Evolutionary conservation across 441 rosid genomes (phyloP).

Genomic region (Jatropha multifida): DNA sequence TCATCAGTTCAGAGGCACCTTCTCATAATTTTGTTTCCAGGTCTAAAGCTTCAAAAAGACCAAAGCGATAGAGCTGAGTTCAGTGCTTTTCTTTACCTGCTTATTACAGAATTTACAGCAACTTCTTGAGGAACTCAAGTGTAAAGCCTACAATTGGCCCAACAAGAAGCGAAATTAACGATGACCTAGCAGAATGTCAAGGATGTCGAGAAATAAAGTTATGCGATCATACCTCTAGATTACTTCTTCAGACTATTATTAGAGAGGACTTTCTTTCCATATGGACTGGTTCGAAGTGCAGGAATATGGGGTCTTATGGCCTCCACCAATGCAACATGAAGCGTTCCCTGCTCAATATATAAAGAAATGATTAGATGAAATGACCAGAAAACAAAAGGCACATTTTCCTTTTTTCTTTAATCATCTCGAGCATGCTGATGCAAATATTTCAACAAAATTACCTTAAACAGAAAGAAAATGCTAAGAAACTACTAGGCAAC

Average conservation of each 20-base stretch:
- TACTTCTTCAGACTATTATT: constrained; percentile 62
- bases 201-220: constrained; percentile 7
- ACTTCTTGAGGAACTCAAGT: constrained; percentile 17
- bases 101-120: constrained; percentile 38
- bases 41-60: constrained; percentile 27
- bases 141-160: constrained; percentile 28
- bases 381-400: not conserved
- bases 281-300: constrained; percentile 67
- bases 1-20: constrained; percentile 19
- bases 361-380: constrained; percentile 12
- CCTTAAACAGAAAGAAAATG: not conserved
- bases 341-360: constrained; percentile 51
- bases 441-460: not conserved
- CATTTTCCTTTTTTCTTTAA: not conserved
- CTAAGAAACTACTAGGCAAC: not conserved
- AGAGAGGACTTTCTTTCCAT: constrained; percentile 81
- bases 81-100: constrained; percentile 30
- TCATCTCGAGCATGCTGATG: not conserved
- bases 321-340: constrained; percentile 55
- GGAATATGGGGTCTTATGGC: constrained; percentile 64
- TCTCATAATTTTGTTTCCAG: constrained; percentile 10
- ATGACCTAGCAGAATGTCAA: constrained; percentile 8
- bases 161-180: constrained; percentile 7
- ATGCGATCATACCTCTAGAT: constrained; percentile 23
- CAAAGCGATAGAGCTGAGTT: constrained; percentile 18